Base-by-base conservation (phyloP, 1,139 yeast species). In the Blastobotrys proliferans region DNA sequence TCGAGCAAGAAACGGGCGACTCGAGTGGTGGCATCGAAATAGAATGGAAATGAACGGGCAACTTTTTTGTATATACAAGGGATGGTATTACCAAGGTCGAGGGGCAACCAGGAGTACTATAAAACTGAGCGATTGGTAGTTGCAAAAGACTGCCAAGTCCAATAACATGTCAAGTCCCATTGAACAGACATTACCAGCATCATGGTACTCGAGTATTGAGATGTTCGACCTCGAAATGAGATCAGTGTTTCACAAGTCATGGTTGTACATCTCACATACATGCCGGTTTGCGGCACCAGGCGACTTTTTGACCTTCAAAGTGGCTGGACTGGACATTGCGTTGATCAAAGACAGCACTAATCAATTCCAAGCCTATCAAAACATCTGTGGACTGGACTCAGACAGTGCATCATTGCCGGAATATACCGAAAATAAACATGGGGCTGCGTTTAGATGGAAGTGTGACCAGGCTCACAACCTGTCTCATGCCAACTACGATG, bases 161-260 rank as follows among this genome's bases (percentile, higher is more conserved):
- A n/a, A n/a, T n/a, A n/a, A n/a, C n/a, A n/a, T n/a, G n/a, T n/a
- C n/a, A n/a, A n/a, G n/a, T n/a, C n/a, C n/a, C n/a, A 20, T 37
- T 9, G 29, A 28, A 3, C 35, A 37, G 30, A 37, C 44, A 4
- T 31, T 41, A 10, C 44, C 44, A 31, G 44, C 44, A 28, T 41
- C 44, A 17, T 41, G 44, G 44, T 41, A 38, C 25, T 25, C 44
- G 22, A 36, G 38, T n/a, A 28, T 29, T 6, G 32, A 41, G 34
- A 24, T 41, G 33, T 41, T 35, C 29, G 44, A 41, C 33, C 31
- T 41, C 17, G 44, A 41, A 18, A 36, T 36, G 38, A 26, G 44
- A 14, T 33, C 44, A 3, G 38, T 41, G 11, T 41, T 31, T 25
- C 44, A 41, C 29, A 36, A 41, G 28, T 31, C 44, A n/a, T 41